Conservation (phyloP, 2,329 filamentous ascomycete genomes). For the Aspergillus alliaceus region DNA sequence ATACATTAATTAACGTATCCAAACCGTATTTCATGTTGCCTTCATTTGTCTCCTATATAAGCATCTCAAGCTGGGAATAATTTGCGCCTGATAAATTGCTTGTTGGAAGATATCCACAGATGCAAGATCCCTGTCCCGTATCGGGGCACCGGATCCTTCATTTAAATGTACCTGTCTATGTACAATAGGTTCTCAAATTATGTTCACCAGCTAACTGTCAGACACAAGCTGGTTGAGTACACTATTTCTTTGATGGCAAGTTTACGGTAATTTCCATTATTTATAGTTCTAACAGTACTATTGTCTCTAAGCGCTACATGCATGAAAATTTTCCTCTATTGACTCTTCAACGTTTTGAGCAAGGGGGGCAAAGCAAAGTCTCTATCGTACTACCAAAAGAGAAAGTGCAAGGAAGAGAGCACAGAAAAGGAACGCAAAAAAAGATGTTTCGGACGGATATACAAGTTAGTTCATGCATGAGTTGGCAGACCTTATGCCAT, state of each 20-base stretch:
- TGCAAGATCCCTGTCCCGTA: too few relatives aligned
- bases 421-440: neutral
- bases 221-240: neutral
- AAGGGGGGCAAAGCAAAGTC: neutral
- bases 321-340: neutral
- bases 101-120: neutral
- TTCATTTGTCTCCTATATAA: neutral
- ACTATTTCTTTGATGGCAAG: neutral
- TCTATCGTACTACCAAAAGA: neutral
- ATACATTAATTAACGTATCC: too few relatives aligned
- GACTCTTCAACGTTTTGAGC: neutral
- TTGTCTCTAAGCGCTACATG: too few relatives aligned
- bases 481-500: conserved; percentile 1
- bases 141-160: too few relatives aligned
- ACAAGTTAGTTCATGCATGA: conserved; percentile 1
- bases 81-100: neutral
- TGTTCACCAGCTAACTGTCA: neutral
- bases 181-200: too few relatives aligned
- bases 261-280: too few relatives aligned
- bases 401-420: neutral
- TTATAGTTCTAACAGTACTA: too few relatives aligned
- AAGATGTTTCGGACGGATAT: conserved; percentile 3
- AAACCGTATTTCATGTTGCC: neutral
- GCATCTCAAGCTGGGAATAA: neutral
- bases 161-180: too few relatives aligned